Conservation (phyloP, 1,139 yeast genomes). For the Blastobotrys serpentis region DNA sequence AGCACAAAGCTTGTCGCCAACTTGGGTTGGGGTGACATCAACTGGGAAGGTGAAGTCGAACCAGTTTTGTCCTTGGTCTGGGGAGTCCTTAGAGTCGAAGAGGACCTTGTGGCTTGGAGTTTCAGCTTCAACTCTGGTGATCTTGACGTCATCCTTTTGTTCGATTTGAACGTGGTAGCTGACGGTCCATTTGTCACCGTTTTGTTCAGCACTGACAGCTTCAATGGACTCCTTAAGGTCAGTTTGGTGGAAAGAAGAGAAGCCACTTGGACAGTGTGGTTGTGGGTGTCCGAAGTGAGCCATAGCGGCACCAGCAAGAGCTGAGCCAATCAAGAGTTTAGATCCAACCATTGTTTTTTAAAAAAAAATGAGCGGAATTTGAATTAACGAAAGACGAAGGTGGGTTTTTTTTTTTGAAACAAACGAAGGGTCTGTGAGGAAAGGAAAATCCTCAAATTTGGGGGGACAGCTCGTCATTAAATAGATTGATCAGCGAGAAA, state of each 20-base stretch:
- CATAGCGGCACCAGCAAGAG: slow-evolving; percentile 8
- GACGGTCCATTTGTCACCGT: slow-evolving; percentile 10
- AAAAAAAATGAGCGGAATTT: neutral
- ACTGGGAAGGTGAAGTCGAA: slow-evolving; percentile 18
- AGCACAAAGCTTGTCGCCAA: slow-evolving; percentile 18
- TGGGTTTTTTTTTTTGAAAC: neutral
- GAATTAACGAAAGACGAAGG: neutral
- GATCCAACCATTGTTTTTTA: slow-evolving; percentile 8
- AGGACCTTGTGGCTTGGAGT: slow-evolving; percentile 8
- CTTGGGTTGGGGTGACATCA: slow-evolving; percentile 10
- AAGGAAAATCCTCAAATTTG: neutral
- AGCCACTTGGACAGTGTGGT: slow-evolving; percentile 8
- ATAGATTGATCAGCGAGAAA: neutral
- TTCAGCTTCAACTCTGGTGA: slow-evolving; percentile 7
- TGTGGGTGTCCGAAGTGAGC: slow-evolving; percentile 2
- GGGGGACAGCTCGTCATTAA: neutral
- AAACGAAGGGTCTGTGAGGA: neutral
- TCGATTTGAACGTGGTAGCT: slow-evolving; percentile 13
- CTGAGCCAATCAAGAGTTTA: slow-evolving; percentile 6
- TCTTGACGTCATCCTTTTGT: slow-evolving; percentile 1
- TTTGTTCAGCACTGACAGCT: slow-evolving; percentile 6
- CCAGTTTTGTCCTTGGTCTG: slow-evolving; percentile 11
- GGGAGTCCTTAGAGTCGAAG: slow-evolving; percentile 1
- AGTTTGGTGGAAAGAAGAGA: neutral
- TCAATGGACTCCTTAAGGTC: slow-evolving; percentile 5